Conservation (phyloP, 176 grass and related monocot species). For the Aegilops bicornis region DNA sequence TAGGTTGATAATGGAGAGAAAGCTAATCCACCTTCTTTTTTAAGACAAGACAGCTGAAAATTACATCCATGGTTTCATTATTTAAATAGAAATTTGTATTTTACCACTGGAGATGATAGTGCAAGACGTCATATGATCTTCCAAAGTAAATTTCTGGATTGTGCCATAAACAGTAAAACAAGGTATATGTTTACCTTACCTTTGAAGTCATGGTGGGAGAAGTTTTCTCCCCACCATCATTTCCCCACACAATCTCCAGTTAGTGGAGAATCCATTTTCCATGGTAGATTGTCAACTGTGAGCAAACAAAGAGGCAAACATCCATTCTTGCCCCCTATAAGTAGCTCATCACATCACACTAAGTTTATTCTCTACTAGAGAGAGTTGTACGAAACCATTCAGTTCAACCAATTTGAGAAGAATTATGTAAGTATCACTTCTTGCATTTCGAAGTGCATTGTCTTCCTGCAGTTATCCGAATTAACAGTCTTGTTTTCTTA, state of each 20-base stretch:
- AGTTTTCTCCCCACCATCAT: slow-evolving; percentile 12
- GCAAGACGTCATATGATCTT: neutral
- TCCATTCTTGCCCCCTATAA: slow-evolving; percentile 33
- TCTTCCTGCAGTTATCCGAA: neutral
- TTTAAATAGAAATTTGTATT: neutral
- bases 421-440: neutral
- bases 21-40: too few species aligned
- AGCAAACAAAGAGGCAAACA: neutral
- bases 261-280: slow-evolving; percentile 48
- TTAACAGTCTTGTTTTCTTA: neutral
- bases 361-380: neutral
- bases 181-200: neutral
- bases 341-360: slow-evolving; percentile 31
- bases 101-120: neutral
- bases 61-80: neutral
- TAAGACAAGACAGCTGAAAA: slow-evolving; percentile 4
- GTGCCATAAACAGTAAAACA: neutral
- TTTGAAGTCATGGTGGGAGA: neutral
- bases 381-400: neutral
- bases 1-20: too few species aligned
- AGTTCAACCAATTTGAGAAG: neutral
- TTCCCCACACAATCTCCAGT: slow-evolving; percentile 21
- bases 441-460: neutral
- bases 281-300: neutral
- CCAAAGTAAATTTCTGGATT: neutral